Evolutionary conservation across 768 basidiomycete genomes (phyloP).

Genomic region (Leccinellum albellum): DNA sequence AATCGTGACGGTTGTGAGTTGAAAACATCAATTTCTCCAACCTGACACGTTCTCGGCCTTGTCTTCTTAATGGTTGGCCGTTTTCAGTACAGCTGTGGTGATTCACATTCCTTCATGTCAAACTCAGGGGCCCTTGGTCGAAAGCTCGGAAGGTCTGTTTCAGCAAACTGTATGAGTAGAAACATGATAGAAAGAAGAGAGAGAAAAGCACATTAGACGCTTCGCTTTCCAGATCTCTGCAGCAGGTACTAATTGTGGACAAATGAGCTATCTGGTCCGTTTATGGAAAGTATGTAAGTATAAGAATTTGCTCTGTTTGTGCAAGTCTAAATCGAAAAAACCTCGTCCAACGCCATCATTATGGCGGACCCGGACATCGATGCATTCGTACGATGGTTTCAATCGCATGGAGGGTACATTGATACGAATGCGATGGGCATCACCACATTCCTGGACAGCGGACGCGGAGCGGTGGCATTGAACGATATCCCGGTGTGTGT

Average conservation of each 20-base stretch:
- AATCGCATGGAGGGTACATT: conserved; percentile 44
- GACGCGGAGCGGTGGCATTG: conserved; percentile 73
- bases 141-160: background rate
- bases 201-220: no score
- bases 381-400: conserved; percentile 59
- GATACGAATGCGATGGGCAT: conserved; percentile 47
- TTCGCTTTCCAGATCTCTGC: no score
- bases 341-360: background rate
- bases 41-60: background rate
- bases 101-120: background rate
- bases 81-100: background rate
- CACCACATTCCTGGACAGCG: conserved; percentile 46
- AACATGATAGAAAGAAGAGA: background rate
- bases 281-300: background rate
- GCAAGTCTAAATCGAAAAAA: background rate
- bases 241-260: no score
- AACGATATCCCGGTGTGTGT: conserved; percentile 63
- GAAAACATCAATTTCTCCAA: background rate
- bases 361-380: conserved; percentile 17
- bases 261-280: no score
- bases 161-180: no score
- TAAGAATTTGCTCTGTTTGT: conserved; percentile 4
- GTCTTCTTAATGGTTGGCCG: background rate
- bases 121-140: background rate
- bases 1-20: background rate